Conservation (phyloP, 768 basidiomycete genomes). For the Goffeauzyma gilvescens region DNA sequence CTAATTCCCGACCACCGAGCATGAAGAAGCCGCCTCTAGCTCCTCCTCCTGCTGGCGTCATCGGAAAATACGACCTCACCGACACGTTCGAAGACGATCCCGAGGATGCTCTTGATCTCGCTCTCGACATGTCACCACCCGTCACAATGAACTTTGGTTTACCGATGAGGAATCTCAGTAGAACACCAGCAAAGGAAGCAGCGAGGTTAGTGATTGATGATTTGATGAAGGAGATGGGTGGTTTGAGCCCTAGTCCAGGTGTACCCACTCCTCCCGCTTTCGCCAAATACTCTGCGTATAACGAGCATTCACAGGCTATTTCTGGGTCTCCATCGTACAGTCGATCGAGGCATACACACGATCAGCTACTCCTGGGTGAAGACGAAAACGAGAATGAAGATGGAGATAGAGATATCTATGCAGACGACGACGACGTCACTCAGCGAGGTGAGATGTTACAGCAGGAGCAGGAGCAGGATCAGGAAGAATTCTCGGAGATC, state of each 20-base stretch:
- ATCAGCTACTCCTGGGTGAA: not conserved
- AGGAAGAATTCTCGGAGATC: conserved; percentile 1
- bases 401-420: not conserved
- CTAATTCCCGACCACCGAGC: conserved; percentile 22
- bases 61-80: conserved; percentile 21
- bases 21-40: not conserved
- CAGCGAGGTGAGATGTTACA: conserved; percentile 1
- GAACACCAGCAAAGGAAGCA: conserved; percentile 41
- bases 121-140: conserved; percentile 38
- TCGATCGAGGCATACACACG: not conserved
- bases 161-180: conserved; percentile 20
- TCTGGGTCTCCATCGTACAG: not conserved
- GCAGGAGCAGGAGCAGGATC: not conserved
- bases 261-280: conserved; percentile 24
- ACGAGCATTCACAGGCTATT: not conserved
- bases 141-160: conserved; percentile 41
- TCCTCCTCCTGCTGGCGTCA: not conserved
- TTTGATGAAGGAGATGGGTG: conserved; percentile 33
- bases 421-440: not conserved
- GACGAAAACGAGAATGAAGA: not conserved
- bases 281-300: conserved; percentile 16
- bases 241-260: conserved; percentile 12
- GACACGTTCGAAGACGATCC: conserved; percentile 24
- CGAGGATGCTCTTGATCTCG: conserved; percentile 20
- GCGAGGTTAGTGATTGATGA: conserved; percentile 55